A percentile compares a stretch with the other conserved stretches of the same genome.
Conservation (phyloP, 768 basidiomycete genomes). For the Tylopilus subfusipes region DNA sequence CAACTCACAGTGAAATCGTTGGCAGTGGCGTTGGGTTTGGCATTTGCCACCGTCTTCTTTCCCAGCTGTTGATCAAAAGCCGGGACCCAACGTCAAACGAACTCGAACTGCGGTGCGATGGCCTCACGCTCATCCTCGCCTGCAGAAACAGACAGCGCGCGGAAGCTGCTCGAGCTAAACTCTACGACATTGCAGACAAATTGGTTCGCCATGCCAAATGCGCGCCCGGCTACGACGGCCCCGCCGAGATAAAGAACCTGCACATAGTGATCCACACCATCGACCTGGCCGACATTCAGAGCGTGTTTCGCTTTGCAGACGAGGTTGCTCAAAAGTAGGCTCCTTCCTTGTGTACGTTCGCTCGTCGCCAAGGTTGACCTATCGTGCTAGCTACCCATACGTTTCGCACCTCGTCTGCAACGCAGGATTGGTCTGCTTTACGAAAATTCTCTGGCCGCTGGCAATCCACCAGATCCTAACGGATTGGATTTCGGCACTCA, state of each 20-base stretch:
- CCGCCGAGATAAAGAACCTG: slow-evolving; percentile 51
- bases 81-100: slow-evolving; percentile 31
- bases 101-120: slow-evolving; percentile 38
- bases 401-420: slow-evolving; percentile 80
- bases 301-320: slow-evolving; percentile 59
- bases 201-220: slow-evolving; percentile 42
- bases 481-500: slow-evolving; percentile 45
- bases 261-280: slow-evolving; percentile 57
- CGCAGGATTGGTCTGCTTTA: slow-evolving; percentile 66
- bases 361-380: neutral
- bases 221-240: slow-evolving; percentile 42
- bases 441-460: slow-evolving; percentile 46
- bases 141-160: slow-evolving; percentile 68
- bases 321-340: slow-evolving; percentile 53
- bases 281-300: slow-evolving; percentile 60
- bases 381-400: slow-evolving; percentile 64
- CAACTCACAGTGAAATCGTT: slow-evolving; percentile 30
- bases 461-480: slow-evolving; percentile 47
- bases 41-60: slow-evolving; percentile 73
- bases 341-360: neutral
- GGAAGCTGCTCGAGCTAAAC: slow-evolving; percentile 52
- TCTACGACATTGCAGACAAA: slow-evolving; percentile 52
- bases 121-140: slow-evolving; percentile 75
- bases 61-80: slow-evolving; percentile 52
- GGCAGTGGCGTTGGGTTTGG: slow-evolving; percentile 79